Evolutionary conservation across 2,329 filamentous ascomycete genomes (phyloP).

Genomic region (Onygenales sp.): DNA sequence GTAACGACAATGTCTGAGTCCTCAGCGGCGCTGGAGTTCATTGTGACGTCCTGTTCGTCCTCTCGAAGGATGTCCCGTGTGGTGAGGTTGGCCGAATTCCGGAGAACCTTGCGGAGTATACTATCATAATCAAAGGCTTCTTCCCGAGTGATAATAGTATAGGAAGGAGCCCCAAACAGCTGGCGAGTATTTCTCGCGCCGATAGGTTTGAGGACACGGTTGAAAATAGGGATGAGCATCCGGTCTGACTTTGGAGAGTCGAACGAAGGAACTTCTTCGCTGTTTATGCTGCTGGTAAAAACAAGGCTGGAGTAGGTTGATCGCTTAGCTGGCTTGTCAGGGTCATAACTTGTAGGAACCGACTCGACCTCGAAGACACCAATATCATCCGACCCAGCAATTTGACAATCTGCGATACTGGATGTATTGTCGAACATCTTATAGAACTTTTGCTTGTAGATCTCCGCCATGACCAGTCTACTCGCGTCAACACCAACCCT

Average conservation of each 20-base stretch:
- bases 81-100: conserved; percentile 66
- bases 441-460: conserved; percentile 78
- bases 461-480: conserved; percentile 70
- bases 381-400: conserved; percentile 53
- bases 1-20: conserved; percentile 63
- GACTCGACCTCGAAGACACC: conserved; percentile 70
- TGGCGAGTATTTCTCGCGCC: conserved; percentile 18
- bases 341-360: conserved; percentile 67
- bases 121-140: conserved; percentile 61
- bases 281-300: conserved; percentile 20
- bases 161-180: conserved; percentile 40
- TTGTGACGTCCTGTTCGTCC: conserved; percentile 34
- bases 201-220: conserved; percentile 26
- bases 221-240: conserved; percentile 40
- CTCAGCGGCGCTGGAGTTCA: conserved; percentile 41
- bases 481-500: conserved; percentile 41
- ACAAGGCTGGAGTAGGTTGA: conserved; percentile 18
- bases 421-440: conserved; percentile 67
- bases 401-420: conserved; percentile 60
- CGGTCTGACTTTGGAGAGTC: conserved; percentile 37
- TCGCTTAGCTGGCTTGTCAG: conserved; percentile 40
- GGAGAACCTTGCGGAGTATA: conserved; percentile 71
- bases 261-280: conserved; percentile 29
- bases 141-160: conserved; percentile 64
- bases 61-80: conserved; percentile 56